Base-by-base conservation (phyloP, 2,329 filamentous ascomycete species). In the Fusarium palustre region DNA sequence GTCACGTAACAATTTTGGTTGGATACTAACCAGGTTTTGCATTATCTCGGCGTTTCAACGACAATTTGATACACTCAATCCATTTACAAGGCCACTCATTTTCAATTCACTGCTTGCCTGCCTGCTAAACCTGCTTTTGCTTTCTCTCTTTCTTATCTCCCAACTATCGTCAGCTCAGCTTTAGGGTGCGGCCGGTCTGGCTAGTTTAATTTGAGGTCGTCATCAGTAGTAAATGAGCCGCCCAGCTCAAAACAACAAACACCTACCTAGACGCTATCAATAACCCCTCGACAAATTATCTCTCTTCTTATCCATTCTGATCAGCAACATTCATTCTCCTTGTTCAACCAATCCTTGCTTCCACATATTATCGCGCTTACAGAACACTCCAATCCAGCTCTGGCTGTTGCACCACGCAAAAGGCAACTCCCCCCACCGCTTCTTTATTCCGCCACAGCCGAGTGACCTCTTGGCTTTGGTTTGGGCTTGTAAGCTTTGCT, bases 401-500 rank as follows among this genome's bases (percentile, higher is more conserved):
- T 67, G 54, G 33, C 48, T 22, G 69, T 74, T 72, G 59, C 39
- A 65, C 49, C 28, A 57, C 46, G 50, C 65, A 53, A 49, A 33
- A 24, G 25, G 41, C 34, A 31, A 55, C 53, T 57, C 62, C 46
- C 45, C 41, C 62, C 66, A 66, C 66, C 61, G 52, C 56, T 66
- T 67, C 62, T 69, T 48, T 52, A 41, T 52, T 54, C 67, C 62
- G 62, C 52, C 31, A 34, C 54, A 68, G 46, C 67, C 66, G 53
- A 43, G 46, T 46, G 22, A 64, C 67, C 41, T 64, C 67, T 69
- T 69, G 66, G 55, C 66, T 68, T 52, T 42, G 39, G 4, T 10
- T 50, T 41, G 45, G 54, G 20, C 28, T 50, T 54, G 33, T 38
- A 31, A 36, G 24, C 34, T 20, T 50, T 52, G 48, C 34, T 56